Evolutionary conservation across 2,329 filamentous ascomycete genomes (phyloP), one percentile per base, ranked within the genome.

Genomic region (Exophiala sp.): DNA sequence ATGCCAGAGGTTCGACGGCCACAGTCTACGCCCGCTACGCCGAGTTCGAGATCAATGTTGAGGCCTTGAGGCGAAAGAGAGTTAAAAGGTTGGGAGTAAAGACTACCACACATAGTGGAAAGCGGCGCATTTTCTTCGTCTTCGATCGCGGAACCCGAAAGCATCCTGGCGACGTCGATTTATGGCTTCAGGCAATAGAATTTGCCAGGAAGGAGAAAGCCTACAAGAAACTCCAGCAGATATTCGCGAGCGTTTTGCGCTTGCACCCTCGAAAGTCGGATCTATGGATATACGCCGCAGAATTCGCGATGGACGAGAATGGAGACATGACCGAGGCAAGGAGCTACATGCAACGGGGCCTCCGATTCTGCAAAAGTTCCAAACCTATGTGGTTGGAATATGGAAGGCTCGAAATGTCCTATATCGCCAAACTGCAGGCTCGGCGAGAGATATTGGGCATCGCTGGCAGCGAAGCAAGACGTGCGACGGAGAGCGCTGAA

Each of bases 141-240:
- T 87, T 96, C 62, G 91, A 96, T 63, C 86, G 94, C 59, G 91
- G 84, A 16, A 90, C 91, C 24, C 81, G 83, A 66, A 89, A 90
- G 60, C 94, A 96, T 66, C 87, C 89, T 1, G 90, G 89, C 3
- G 89, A 89, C 66, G 67, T 91, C 34, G 81, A 81, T 2, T 77
- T 99, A 35, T 99, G 94, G 94, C 85, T 88, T 70, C 88, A 91
- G 66, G 96, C 96, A 67, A 84, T 97, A 55, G 82, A 87, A 54
- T 97, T 89, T 69, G 86, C 89, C 12, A 80, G 85, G 63, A 81
- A 83, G 61, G 78, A 85, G 66, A 85, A 81, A 64, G 79, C 83
- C 12, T 78, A 78, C 66, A 83, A 83, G 67, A 83, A 83, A 64
- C 69, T 86, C 18, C 75, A 76, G 29, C 77, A 80, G 62, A 79